Base-by-base conservation (phyloP, 257 asterid species). In the Penstemon newberryi region DNA sequence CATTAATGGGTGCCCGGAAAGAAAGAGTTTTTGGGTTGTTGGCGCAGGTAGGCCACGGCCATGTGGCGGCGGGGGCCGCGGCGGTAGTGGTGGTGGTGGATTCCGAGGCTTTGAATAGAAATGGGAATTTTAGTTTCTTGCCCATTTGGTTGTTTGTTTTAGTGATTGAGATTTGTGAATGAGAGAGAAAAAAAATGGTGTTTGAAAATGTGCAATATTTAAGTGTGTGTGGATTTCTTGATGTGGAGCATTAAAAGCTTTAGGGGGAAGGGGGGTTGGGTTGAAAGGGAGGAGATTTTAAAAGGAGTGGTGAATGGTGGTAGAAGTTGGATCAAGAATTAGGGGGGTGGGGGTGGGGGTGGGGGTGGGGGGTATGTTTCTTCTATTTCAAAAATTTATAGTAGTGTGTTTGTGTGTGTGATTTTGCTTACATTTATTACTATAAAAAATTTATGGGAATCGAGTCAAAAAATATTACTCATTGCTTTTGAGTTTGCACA, bases 41-140 rank as follows among this genome's bases (percentile, higher is more conserved):
- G 13, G 59, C 81, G 68, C 86, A 75, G 71, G 73, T 70, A 1
- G 80, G 81, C 78, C 88, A 86, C 65, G 79, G 78, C 87, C 86
- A 83, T 7, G 79, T 66, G 2, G 74, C 39, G 62, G 72, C 49
- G 69, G 76, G 55, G 61, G 79, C 5, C 69, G 79, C 8, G 50
- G 75, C 5, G 73, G 56, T 13, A 61, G 70, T 49, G 63, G 71
- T 5, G 36, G 70, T 52, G 55, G 71, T 5, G 36, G 70, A 46
- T 56, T 70, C 82, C 6, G 67, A 8, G 73, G 70, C 25, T 78
- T 85, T 87, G 75, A 72, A 82, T 3, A 82, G 78, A 57, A 69
- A 87, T 4, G 94, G 85, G 15, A 87, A 72, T 45, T 76, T 82
- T 80, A 79, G 79, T 66, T 74, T 77, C 60, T 73, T 80, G 44